Conservation (phyloP, 83 land plant genomes). For the Isoetes engelmannii region DNA sequence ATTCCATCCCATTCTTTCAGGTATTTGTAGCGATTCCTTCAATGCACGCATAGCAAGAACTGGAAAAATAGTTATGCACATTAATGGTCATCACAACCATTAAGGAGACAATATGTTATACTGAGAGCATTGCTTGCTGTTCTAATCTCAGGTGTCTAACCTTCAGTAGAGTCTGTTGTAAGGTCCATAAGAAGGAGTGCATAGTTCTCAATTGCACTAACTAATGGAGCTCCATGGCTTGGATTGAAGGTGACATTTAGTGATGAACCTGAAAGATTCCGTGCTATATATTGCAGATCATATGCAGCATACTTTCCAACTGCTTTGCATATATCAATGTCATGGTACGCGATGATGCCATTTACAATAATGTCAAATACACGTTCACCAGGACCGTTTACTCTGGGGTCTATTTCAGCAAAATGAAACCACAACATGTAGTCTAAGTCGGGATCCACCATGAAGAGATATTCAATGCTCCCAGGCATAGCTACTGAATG, state of each 20-base stretch:
- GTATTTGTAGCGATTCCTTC: slow-evolving; percentile 67
- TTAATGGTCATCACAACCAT: not conserved
- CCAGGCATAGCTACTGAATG: slow-evolving; percentile 20
- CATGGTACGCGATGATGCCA: slow-evolving; percentile 34
- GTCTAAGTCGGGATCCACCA: slow-evolving; percentile 72
- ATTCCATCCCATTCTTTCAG: slow-evolving; percentile 99
- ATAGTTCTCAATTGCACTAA: slow-evolving; percentile 81
- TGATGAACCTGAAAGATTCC: slow-evolving; percentile 56
- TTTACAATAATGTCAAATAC: slow-evolving; percentile 68
- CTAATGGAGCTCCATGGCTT: slow-evolving; percentile 51
- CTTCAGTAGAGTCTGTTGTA: slow-evolving; percentile 64
- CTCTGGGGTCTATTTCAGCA: slow-evolving; percentile 81
- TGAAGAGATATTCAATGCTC: slow-evolving; percentile 47
- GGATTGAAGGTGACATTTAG: slow-evolving; percentile 55
- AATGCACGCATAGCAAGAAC: slow-evolving; percentile 85
- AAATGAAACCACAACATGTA: slow-evolving; percentile 94
- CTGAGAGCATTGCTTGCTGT: slow-evolving; percentile 5
- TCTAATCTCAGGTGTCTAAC: slow-evolving; percentile 23
- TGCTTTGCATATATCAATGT: slow-evolving; percentile 57
- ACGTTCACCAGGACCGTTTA: slow-evolving; percentile 56
- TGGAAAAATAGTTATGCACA: slow-evolving; percentile 32
- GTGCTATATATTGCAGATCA: slow-evolving; percentile 42
- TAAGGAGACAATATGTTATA: not conserved
- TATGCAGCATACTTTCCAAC: slow-evolving; percentile 60
- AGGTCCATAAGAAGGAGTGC: slow-evolving; percentile 67